Percentiles rank a stretch among this genome's conserved stretches.
Conservation (phyloP, 495 filamentous ascomycete genomes). For the Diplogelasinospora grovesii region DNA sequence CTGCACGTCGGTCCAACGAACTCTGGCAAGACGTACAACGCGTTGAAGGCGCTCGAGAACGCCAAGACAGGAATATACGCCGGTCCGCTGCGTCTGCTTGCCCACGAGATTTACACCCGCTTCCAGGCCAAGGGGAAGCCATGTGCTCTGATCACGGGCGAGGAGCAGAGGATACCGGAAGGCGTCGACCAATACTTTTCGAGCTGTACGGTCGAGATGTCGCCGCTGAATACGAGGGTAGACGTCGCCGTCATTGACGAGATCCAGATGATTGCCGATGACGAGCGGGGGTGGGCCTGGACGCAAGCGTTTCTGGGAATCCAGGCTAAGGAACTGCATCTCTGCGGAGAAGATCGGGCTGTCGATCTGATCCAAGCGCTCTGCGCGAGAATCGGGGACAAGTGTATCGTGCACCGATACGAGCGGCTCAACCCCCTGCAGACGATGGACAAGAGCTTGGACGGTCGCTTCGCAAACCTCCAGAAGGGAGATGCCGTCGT, state of each 20-base stretch:
- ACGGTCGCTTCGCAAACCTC: slow-evolving; percentile 56
- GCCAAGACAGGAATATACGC: slow-evolving; percentile 78
- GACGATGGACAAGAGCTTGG: slow-evolving; percentile 54
- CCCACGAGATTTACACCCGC: slow-evolving; percentile 85
- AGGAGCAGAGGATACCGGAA: slow-evolving; percentile 62
- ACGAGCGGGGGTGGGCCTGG: slow-evolving; percentile 90
- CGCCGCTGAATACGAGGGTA: slow-evolving; percentile 57
- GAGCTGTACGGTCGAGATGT: slow-evolving; percentile 97
- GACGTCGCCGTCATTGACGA: slow-evolving; percentile 97
- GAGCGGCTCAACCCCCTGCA: slow-evolving; percentile 72
- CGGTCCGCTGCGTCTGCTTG: slow-evolving; percentile 82
- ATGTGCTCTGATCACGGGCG: slow-evolving; percentile 83
- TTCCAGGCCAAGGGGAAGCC: slow-evolving; percentile 66
- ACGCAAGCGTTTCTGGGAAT: slow-evolving; percentile 85
- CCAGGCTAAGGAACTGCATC: slow-evolving; percentile 79
- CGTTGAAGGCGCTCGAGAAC: slow-evolving; percentile 75
- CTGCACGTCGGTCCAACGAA: slow-evolving; percentile 97
- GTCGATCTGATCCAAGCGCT: slow-evolving; percentile 75
- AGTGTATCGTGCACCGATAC: slow-evolving; percentile 73
- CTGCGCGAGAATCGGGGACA: slow-evolving; percentile 75
- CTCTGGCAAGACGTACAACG: slow-evolving; percentile 96
- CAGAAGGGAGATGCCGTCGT: slow-evolving; percentile 88
- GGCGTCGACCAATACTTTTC: slow-evolving; percentile 47
- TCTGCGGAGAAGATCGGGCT: slow-evolving; percentile 83
- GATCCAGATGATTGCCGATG: slow-evolving; percentile 91